These are phyloP conservation scores for Jatropha multifida DNA, from an alignment of 441 rosid genomes.

Conservation along the genomic window DNA sequence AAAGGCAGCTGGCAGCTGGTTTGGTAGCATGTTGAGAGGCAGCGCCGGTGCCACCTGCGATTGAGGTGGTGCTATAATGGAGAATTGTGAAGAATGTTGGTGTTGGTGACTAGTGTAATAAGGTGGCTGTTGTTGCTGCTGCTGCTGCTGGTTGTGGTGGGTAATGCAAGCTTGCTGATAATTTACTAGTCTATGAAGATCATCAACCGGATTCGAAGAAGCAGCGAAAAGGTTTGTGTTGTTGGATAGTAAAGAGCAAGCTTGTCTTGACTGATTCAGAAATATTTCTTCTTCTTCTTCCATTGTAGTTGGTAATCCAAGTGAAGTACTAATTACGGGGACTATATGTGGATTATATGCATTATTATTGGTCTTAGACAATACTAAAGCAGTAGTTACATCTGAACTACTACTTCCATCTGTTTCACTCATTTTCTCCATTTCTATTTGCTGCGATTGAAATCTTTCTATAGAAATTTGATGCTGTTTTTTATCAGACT, in stretches of 20 bases:
- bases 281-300: conserved; percentile 36
- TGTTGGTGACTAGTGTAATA: neutral
- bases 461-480: conserved; percentile 31
- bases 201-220: conserved; percentile 47
- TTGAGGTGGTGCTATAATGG: conserved; percentile 40
- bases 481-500: conserved; percentile 36
- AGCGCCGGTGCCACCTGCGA: conserved; percentile 20
- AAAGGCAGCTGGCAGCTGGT: conserved; percentile 45
- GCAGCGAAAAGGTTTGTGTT: conserved; percentile 29
- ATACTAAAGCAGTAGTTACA: conserved; percentile 62
- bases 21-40: conserved; percentile 45
- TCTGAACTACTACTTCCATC: conserved; percentile 68
- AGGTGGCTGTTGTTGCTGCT: conserved; percentile 26
- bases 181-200: conserved; percentile 74
- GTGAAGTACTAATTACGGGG: conserved; percentile 35
- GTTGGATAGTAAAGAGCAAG: conserved; percentile 27
- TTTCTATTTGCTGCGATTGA: conserved; percentile 35
- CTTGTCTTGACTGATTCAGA: conserved; percentile 35
- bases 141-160: conserved; percentile 35
- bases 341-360: conserved; percentile 55
- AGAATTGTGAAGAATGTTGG: conserved; percentile 28
- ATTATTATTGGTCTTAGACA: conserved; percentile 43
- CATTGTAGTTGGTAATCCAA: conserved; percentile 33
- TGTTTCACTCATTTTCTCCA: conserved; percentile 44
- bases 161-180: conserved; percentile 50